Base-by-base conservation (phyloP, 495 filamentous ascomycete genomes). In the Hypoxylon intermedium region DNA sequence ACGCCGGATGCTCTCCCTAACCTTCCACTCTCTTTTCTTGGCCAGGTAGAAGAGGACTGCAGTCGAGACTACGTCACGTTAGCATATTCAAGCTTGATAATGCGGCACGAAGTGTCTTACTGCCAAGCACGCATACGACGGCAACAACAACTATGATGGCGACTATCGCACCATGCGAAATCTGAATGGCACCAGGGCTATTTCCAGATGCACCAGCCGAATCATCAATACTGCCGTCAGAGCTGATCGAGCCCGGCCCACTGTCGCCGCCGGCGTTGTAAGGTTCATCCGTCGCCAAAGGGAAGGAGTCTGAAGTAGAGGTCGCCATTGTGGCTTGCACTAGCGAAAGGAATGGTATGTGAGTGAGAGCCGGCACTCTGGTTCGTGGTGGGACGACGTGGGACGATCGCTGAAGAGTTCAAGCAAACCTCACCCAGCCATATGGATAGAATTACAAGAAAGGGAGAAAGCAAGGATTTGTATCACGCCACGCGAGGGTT, bases 121-220 rank as follows among this genome's bases (percentile, higher is more conserved):
- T 82, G 63, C 85, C 86, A 51, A 82, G 65, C 6, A 87, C 58
- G 16, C 74, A 83, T 7, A 88, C 82, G 18, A 82, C 56, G 2
- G 80, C 78, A 16, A 85, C 84, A 1, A 87, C 81, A 1, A 85
- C 77, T 47, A 87, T 82, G 55, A 89, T 85, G 13, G 84, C 85
- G 36, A 83, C 77, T 50, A 89, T 71, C 1, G 76, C 85, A 9
- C 85, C 85, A 38, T 75, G 78, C 6, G 84, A 86, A 26, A 89
- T 64, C 20, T 70, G 71, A 59, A 83, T 73, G 12, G 75, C 76
- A 11, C 80, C 78, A n/a, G 73, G 72, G 41, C 75, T 75, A 16
- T 62, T 56, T 15, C 85, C 86, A 21, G 78, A 72, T 11, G 85
- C 85, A 21, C 85, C 86, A 12, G 81, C 86, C 48, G 70, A 64